A percentile compares a stretch with the other conserved stretches of the same genome.
phyloP scores from a whole-genome alignment of 176 grass and related monocot genomes.

The Juncus inflexus region DNA sequence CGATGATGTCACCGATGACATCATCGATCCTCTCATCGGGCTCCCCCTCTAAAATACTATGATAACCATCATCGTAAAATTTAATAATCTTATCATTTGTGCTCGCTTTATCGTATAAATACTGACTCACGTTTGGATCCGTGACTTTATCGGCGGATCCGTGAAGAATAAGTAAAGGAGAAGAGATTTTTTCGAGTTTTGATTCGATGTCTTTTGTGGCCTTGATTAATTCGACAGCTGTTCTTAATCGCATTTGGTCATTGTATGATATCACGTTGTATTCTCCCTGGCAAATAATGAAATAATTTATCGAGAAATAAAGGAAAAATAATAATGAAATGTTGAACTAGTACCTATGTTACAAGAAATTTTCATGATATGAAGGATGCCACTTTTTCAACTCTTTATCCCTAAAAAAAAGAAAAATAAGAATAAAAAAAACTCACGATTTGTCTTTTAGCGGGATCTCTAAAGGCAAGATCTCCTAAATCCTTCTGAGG shows the following conservation, averaged over 20 bases:
- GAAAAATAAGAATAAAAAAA: background rate
- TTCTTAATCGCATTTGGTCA: slow-evolving; percentile 85
- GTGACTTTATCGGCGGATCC: slow-evolving; percentile 92
- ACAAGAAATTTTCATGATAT: too few relatives aligned
- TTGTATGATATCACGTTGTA: slow-evolving; percentile 85
- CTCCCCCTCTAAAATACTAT: slow-evolving; percentile 84
- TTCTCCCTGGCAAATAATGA: slow-evolving; percentile 53
- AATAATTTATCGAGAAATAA: too few relatives aligned
- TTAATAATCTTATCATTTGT: slow-evolving; percentile 78
- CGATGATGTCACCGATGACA: slow-evolving; percentile 73
- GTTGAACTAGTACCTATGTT: too few relatives aligned
- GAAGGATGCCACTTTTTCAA: too few relatives aligned
- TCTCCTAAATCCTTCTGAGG: slow-evolving; percentile 91
- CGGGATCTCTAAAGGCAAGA: slow-evolving; percentile 86
- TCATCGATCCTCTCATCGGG: slow-evolving; percentile 67
- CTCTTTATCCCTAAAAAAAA: too few relatives aligned
- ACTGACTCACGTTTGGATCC: slow-evolving; percentile 76
- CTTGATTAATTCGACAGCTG: slow-evolving; percentile 90
- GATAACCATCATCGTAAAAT: slow-evolving; percentile 75
- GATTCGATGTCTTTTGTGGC: slow-evolving; percentile 84
- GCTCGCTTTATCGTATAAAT: slow-evolving; percentile 62
- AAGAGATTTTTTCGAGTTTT: slow-evolving; percentile 67
- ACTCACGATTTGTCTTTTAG: slow-evolving; percentile 83
- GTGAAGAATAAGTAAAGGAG: slow-evolving; percentile 87
- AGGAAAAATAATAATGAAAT: too few relatives aligned